Evolutionary conservation across 2,329 filamentous ascomycete genomes (phyloP).

Genomic region (Fusarium dlaminii): DNA sequence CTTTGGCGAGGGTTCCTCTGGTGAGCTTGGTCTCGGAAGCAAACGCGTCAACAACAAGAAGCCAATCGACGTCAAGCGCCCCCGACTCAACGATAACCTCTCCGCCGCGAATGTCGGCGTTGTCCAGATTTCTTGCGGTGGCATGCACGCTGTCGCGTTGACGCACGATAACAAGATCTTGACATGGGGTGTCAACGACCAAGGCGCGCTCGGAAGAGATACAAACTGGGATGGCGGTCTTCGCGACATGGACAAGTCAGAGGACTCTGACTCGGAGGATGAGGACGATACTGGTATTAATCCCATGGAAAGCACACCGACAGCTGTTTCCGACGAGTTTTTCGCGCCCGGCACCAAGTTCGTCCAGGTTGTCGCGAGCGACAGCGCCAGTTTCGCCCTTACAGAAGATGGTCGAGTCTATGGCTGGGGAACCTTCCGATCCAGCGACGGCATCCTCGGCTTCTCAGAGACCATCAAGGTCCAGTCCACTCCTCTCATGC

Average conservation of each 20-base stretch:
- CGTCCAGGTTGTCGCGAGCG: slow-evolving; percentile 73
- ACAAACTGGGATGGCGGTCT: slow-evolving; percentile 74
- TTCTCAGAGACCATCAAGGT: slow-evolving; percentile 64
- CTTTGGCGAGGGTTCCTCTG: slow-evolving; percentile 82
- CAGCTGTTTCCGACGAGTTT: slow-evolving; percentile 64
- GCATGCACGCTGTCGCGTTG: slow-evolving; percentile 82
- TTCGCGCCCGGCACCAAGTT: slow-evolving; percentile 71
- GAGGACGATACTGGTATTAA: slow-evolving; percentile 74
- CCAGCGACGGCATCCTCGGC: slow-evolving; percentile 70
- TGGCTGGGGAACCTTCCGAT: slow-evolving; percentile 85
- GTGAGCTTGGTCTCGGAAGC: slow-evolving; percentile 82
- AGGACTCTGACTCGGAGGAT: slow-evolving; percentile 64
- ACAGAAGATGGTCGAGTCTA: slow-evolving; percentile 81
- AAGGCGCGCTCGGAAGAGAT: slow-evolving; percentile 80
- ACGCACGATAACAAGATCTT: slow-evolving; percentile 84
- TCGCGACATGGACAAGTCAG: slow-evolving; percentile 63
- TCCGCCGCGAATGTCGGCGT: slow-evolving; percentile 72
- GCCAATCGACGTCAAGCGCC: slow-evolving; percentile 81
- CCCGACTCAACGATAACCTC: slow-evolving; percentile 78
- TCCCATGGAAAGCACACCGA: slow-evolving; percentile 75
- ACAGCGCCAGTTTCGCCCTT: slow-evolving; percentile 79
- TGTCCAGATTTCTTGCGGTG: slow-evolving; percentile 80
- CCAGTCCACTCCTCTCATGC: slow-evolving; percentile 62
- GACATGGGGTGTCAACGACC: slow-evolving; percentile 90
- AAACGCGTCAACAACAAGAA: slow-evolving; percentile 69